Evolutionary conservation across 768 basidiomycete genomes (phyloP), one percentile per base, ranked within the genome.

Genomic region (Xanthoconium purpureum): DNA sequence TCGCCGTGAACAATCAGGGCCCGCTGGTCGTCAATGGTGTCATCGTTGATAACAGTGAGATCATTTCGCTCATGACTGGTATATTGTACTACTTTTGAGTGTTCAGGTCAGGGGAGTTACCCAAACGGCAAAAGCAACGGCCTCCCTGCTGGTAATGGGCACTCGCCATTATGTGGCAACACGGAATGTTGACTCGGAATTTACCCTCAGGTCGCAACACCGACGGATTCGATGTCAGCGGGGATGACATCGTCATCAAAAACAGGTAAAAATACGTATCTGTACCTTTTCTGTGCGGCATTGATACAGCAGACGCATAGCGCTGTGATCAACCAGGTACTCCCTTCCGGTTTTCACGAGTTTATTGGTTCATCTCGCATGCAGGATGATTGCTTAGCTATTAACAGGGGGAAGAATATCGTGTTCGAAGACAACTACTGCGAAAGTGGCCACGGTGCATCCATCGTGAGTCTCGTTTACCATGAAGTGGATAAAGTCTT

Each of bases 311-410:
- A 5, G 8, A 13, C 0, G 20, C 12, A 33, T 13, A 72, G 71
- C 14, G 15, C 6, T 4, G 71, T 71, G 14, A 33, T 50, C 38
- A 72, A 71, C 29, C 68, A 70, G 62, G 69, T 68, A 53, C 3
- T 30, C 3, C 33, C 18, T 18, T 29, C 15, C 17, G 11, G 2
- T 15, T 51, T 3, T 28, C 12, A 46, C 28, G n/a, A 35, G 10
- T 10, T 28, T 45, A 5, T 18, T 12, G 15, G 45, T 35, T 44
- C 10, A 40, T 37, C 24, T 52, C 37, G n/a, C n/a, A 33, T 55
- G 57, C 67, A 70, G 78, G 84, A 88, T 55, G 86, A 88, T 61
- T 88, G 85, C 64, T 70, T 88, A 28, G 83, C 87, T 18, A 74
- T 81, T 61, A 77, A 76, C 61, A 54, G 51, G 20, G 78, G 78